Evolutionary conservation across 2,329 filamentous ascomycete genomes (phyloP).

Genomic region (Penicillium sp.): DNA sequence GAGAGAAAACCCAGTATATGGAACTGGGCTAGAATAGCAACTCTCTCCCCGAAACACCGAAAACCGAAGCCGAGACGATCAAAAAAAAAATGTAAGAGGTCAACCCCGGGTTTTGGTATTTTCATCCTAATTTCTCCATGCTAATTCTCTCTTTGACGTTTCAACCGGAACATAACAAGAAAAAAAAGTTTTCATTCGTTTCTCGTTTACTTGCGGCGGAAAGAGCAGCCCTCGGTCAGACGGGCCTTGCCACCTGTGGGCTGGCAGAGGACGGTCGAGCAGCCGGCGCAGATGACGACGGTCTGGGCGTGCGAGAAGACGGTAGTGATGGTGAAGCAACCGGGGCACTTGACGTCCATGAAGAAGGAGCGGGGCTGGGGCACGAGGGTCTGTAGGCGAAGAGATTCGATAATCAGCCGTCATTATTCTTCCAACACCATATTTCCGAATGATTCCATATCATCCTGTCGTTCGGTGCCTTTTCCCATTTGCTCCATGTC

Average conservation of each 20-base stretch:
- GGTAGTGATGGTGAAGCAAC: constrained; percentile 99
- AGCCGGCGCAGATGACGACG: constrained; percentile 99
- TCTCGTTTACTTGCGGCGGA: constrained; percentile 91
- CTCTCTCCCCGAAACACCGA: constrained; percentile 6
- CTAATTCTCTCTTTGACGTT: constrained; percentile 28
- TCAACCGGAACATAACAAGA: constrained; percentile 28
- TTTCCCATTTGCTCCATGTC: constrained; percentile 3
- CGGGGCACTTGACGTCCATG: constrained; percentile 99
- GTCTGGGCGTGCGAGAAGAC: constrained; percentile 99
- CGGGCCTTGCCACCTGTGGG: constrained; percentile 98
- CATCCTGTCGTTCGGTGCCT: constrained; percentile 1
- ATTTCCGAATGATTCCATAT: neutral
- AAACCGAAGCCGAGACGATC: constrained; percentile 21
- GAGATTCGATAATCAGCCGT: constrained; percentile 9
- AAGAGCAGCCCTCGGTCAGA: constrained; percentile 99
- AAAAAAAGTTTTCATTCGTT: constrained; percentile 29
- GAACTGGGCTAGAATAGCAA: constrained; percentile 2
- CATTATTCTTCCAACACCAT: constrained; percentile 1
- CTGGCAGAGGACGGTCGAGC: constrained; percentile 99
- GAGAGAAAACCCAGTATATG: neutral
- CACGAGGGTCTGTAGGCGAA: constrained; percentile 72
- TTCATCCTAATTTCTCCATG: constrained; percentile 31
- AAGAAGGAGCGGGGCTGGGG: constrained; percentile 98
- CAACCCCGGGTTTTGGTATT: constrained; percentile 25
- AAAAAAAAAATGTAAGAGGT: constrained; percentile 23